A percentile compares a stretch with the other conserved stretches of the same genome.
Evolutionary conservation across 371 early-diverging fungal genomes (phyloP).

Genomic region (Mortierella sp.): DNA sequence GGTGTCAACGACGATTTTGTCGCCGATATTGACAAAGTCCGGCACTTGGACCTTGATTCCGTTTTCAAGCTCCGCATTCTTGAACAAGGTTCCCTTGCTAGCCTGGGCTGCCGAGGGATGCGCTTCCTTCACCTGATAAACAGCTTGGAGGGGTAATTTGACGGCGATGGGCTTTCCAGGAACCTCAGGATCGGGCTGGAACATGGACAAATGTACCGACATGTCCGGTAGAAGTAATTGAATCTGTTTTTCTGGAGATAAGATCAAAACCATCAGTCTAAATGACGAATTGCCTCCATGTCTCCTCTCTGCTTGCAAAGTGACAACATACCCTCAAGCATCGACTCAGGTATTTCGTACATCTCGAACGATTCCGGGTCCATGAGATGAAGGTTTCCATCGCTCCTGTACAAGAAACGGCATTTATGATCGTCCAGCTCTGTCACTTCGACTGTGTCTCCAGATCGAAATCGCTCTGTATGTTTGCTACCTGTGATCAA

Average conservation of each 20-base stretch:
- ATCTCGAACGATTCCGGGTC: slow-evolving; percentile 80
- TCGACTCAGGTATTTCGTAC: slow-evolving; percentile 63
- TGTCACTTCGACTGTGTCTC: slow-evolving; percentile 70
- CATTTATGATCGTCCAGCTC: slow-evolving; percentile 72
- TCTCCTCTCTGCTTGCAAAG: no score
- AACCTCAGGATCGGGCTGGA: slow-evolving; percentile 59
- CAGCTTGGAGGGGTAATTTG: slow-evolving; percentile 61
- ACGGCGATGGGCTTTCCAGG: slow-evolving; percentile 61
- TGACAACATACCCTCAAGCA: slow-evolving; percentile 67
- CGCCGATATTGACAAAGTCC: slow-evolving; percentile 84
- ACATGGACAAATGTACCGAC: slow-evolving; percentile 59
- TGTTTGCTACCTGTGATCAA: slow-evolving; percentile 62
- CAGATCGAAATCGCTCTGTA: slow-evolving; percentile 72
- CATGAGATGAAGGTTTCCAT: slow-evolving; percentile 70
- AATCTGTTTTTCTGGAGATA: slow-evolving; percentile 37
- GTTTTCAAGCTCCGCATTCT: slow-evolving; percentile 77
- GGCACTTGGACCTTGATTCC: slow-evolving; percentile 81
- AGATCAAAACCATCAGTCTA: background rate
- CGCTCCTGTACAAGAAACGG: slow-evolving; percentile 79
- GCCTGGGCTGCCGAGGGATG: slow-evolving; percentile 68
- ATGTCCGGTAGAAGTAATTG: slow-evolving; percentile 64
- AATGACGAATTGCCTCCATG: background rate
- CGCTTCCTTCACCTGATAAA: slow-evolving; percentile 60
- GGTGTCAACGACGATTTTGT: slow-evolving; percentile 79
- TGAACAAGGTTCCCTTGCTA: slow-evolving; percentile 76